These are phyloP conservation scores for Cyberlindnera lachancei DNA, from an alignment of 805 yeast species.

Conservation along the genomic window DNA sequence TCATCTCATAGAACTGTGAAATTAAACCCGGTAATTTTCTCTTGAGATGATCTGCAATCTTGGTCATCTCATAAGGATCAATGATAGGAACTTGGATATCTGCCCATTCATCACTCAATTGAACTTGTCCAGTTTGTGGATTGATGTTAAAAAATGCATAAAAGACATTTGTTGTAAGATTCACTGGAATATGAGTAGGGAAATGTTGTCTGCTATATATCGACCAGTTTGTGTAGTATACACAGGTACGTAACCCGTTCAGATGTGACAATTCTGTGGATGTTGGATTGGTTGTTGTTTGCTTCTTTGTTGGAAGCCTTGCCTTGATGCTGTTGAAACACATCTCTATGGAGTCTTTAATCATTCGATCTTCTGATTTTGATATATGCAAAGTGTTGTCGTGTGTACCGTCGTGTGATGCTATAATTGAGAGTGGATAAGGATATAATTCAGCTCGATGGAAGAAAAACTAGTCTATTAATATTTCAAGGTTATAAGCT, in stretches of 20 bases:
- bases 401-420: too few species aligned
- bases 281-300: too few species aligned
- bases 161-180: slow-evolving; percentile 55
- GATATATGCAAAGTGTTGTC: too few species aligned
- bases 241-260: slow-evolving; percentile 22
- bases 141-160: slow-evolving; percentile 72
- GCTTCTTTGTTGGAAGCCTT: too few species aligned
- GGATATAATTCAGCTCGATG: too few species aligned
- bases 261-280: not conserved
- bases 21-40: slow-evolving; percentile 33
- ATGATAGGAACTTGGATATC: slow-evolving; percentile 39
- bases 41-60: slow-evolving; percentile 2
- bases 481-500: too few species aligned
- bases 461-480: too few species aligned
- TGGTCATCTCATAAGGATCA: slow-evolving; percentile 10
- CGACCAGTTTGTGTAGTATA: slow-evolving; percentile 55
- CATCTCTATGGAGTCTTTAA: too few species aligned
- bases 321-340: too few species aligned
- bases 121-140: slow-evolving; percentile 42
- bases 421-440: too few species aligned
- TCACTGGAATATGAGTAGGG: slow-evolving; percentile 56
- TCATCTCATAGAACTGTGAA: slow-evolving; percentile 41
- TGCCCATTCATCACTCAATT: slow-evolving; percentile 39
- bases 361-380: too few species aligned
- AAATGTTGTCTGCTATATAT: slow-evolving; percentile 50